Evolutionary conservation across 345 rosid genomes (phyloP).

Genomic region (Microthlaspi erraticum): DNA sequence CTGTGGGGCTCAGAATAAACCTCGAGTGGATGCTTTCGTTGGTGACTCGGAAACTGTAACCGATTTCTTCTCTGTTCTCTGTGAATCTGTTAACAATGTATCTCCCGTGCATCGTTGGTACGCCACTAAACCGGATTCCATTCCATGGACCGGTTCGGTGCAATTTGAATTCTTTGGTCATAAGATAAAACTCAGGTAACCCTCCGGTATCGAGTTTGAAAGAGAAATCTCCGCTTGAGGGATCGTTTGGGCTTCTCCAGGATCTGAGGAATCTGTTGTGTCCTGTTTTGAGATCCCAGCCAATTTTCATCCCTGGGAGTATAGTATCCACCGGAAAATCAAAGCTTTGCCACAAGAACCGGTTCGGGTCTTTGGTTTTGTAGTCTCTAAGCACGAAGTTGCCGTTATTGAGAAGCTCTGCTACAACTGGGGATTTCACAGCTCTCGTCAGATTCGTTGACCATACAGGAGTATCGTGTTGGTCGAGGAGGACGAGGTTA

Average conservation of each 20-base stretch:
- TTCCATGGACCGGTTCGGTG: conserved; percentile 75
- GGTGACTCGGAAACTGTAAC: conserved; percentile 47
- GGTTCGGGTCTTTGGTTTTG: not conserved
- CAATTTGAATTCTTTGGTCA: not conserved
- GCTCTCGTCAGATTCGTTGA: conserved; percentile 48
- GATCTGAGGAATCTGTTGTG: conserved; percentile 51
- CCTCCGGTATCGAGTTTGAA: conserved; percentile 61
- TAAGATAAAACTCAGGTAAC: conserved; percentile 60
- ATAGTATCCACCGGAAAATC: conserved; percentile 74
- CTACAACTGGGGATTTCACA: conserved; percentile 46
- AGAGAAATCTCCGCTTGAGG: conserved; percentile 57
- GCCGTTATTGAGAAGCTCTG: conserved; percentile 70
- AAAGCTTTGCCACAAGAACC: conserved; percentile 78
- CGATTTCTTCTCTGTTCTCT: conserved; percentile 44
- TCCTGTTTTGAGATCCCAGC: conserved; percentile 56
- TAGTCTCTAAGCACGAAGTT: conserved; percentile 67
- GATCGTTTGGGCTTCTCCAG: conserved; percentile 64
- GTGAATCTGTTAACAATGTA: conserved; percentile 49
- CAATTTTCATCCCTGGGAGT: conserved; percentile 75
- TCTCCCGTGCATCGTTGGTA: conserved; percentile 64
- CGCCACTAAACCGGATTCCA: conserved; percentile 66
- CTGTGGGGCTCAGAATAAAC: conserved; percentile 49
- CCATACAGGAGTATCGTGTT: conserved; percentile 51
- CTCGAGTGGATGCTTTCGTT: conserved; percentile 46
- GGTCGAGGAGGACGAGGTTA: conserved; percentile 51